Percentiles rank a stretch among this genome's conserved stretches.
phyloP scores from a whole-genome alignment of 306 rosid species.

The Neltuma alba region DNA sequence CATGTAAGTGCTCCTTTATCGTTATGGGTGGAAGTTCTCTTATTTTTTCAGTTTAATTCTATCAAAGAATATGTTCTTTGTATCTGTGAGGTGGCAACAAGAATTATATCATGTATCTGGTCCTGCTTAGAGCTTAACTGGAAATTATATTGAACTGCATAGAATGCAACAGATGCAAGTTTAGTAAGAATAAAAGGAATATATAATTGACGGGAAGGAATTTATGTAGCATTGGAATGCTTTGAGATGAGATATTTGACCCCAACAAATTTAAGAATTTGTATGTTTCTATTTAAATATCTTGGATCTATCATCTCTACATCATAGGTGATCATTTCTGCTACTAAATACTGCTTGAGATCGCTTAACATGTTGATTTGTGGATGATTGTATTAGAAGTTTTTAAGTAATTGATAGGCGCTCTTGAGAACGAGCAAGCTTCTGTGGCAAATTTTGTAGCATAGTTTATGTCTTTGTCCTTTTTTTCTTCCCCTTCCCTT shows the following conservation, averaged over 20 bases:
- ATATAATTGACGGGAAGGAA: neutral
- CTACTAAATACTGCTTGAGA: neutral
- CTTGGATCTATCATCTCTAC: neutral
- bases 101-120: neutral
- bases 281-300: neutral
- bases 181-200: constrained; percentile 14
- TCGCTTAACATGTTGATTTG: neutral
- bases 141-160: constrained; percentile 4
- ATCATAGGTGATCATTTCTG: neutral
- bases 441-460: neutral
- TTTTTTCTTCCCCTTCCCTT: constrained; percentile 9
- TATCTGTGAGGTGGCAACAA: constrained; percentile 20
- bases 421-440: too few relatives aligned
- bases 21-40: constrained; percentile 15
- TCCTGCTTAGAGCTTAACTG: constrained; percentile 9
- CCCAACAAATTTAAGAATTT: neutral
- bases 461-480: neutral
- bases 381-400: neutral
- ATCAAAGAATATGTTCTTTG: constrained; percentile 15
- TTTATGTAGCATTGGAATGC: constrained; percentile 4
- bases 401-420: neutral
- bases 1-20: constrained; percentile 75
- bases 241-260: constrained; percentile 4
- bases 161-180: neutral
- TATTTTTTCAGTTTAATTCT: constrained; percentile 10